phyloP scores from a whole-genome alignment of 495 filamentous ascomycete species.

The Aspergillus sclerotioniger region DNA sequence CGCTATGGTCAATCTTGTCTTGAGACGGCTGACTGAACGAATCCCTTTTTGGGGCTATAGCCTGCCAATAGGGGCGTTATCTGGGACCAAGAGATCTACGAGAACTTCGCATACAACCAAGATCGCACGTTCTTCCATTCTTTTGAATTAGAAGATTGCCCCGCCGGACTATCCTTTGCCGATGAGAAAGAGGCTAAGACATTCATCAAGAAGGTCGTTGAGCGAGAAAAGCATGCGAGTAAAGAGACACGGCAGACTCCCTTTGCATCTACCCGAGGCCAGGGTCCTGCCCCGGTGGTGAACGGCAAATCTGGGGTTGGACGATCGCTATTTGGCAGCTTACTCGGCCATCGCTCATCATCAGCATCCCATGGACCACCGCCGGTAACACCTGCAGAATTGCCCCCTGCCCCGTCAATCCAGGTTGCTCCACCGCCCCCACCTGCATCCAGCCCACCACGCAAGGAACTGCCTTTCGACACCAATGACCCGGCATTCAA shows the following conservation, averaged over 20 bases:
- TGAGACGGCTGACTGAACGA: slow-evolving; percentile 17
- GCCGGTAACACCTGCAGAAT: slow-evolving; percentile 49
- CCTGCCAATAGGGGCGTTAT: slow-evolving; percentile 81
- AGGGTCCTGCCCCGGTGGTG: slow-evolving; percentile 43
- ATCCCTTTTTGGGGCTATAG: slow-evolving; percentile 41
- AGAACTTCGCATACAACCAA: slow-evolving; percentile 90
- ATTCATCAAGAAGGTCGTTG: slow-evolving; percentile 93
- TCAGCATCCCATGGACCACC: slow-evolving; percentile 50
- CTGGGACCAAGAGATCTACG: slow-evolving; percentile 98
- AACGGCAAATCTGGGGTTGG: slow-evolving; percentile 47
- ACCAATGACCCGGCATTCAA: slow-evolving; percentile 80
- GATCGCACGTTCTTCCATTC: slow-evolving; percentile 97
- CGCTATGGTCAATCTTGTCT: background rate
- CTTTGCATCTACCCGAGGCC: slow-evolving; percentile 61
- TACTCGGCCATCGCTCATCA: slow-evolving; percentile 70
- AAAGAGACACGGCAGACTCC: slow-evolving; percentile 77
- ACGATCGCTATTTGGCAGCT: slow-evolving; percentile 60
- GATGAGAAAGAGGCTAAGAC: slow-evolving; percentile 96
- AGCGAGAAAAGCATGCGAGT: slow-evolving; percentile 88
- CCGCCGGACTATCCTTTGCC: slow-evolving; percentile 85
- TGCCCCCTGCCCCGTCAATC: slow-evolving; percentile 45
- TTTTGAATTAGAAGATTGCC: slow-evolving; percentile 89
- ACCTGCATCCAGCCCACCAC: slow-evolving; percentile 27
- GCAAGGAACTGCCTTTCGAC: slow-evolving; percentile 68
- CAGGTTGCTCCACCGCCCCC: slow-evolving; percentile 49